phyloP scores from a whole-genome alignment of 257 asterid genomes.

The Dorcoceras hygrometricum region DNA sequence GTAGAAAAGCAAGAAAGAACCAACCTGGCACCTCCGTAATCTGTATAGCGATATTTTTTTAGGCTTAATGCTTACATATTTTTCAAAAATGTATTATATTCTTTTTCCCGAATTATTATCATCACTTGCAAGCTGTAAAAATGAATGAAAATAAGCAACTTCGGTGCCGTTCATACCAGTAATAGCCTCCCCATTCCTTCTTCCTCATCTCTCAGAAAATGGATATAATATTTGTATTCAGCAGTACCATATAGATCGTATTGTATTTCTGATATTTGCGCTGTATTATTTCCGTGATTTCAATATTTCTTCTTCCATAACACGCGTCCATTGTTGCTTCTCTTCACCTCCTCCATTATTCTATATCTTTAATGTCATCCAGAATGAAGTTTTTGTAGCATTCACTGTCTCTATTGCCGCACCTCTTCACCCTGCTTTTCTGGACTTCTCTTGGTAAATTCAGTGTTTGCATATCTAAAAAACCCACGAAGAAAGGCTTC shows the following conservation, averaged over 20 bases:
- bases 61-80: constrained; percentile 17
- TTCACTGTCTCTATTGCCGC: neutral
- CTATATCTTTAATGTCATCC: neutral
- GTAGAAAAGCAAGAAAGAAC: neutral
- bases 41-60: neutral
- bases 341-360: neutral
- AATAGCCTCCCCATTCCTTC: constrained; percentile 15
- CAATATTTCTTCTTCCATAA: neutral
- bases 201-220: neutral
- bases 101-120: neutral
- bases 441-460: neutral
- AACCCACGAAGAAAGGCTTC: neutral
- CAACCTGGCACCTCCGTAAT: neutral
- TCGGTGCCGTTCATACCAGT: constrained; percentile 28
- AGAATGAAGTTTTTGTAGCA: constrained; percentile 23
- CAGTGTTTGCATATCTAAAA: neutral
- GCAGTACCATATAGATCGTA: neutral
- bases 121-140: constrained; percentile 43
- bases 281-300: neutral
- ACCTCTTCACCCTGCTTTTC: neutral
- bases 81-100: neutral
- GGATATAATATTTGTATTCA: neutral
- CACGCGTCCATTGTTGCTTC: constrained; percentile 22
- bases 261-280: neutral
- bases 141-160: constrained; percentile 22